Evolutionary conservation across 148 eudicot genomes (phyloP).

Genomic region (Amaranthus palmeri): DNA sequence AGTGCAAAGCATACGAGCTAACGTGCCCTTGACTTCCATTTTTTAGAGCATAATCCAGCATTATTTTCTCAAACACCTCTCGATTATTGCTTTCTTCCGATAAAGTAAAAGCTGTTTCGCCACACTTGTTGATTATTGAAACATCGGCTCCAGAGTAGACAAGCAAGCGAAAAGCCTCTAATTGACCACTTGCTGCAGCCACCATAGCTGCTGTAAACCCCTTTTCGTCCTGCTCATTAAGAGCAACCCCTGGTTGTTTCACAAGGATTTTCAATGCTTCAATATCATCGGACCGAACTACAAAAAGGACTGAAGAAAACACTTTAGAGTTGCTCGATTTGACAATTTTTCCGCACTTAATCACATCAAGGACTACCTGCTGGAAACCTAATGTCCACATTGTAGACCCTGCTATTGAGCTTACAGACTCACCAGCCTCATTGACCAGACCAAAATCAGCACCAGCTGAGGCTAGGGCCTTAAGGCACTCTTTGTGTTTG

Average conservation of each 20-base stretch:
- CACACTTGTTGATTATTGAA: conserved; percentile 32
- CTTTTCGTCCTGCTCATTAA: conserved; percentile 48
- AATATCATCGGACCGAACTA: conserved; percentile 40
- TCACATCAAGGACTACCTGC: conserved; percentile 45
- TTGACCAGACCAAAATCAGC: conserved; percentile 58
- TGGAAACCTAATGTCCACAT: conserved; percentile 54
- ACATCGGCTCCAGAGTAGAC: conserved; percentile 46
- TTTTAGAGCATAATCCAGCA: conserved; percentile 34
- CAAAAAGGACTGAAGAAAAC: conserved; percentile 43
- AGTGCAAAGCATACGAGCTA: conserved; percentile 32
- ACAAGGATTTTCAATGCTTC: conserved; percentile 39
- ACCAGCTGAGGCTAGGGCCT: conserved; percentile 46
- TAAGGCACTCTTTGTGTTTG: conserved; percentile 54
- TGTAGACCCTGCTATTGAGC: conserved; percentile 39
- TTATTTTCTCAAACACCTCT: conserved; percentile 40
- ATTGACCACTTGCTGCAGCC: conserved; percentile 46
- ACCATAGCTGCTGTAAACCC: conserved; percentile 61
- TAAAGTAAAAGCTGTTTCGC: conserved; percentile 28
- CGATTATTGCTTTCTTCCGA: conserved; percentile 30
- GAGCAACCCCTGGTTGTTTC: conserved; percentile 34
- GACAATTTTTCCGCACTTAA: conserved; percentile 38
- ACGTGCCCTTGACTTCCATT: conserved; percentile 20
- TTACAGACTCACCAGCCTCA: conserved; percentile 30
- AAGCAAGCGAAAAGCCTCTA: conserved; percentile 55
- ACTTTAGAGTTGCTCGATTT: conserved; percentile 39